Percentiles rank a stretch among this genome's conserved stretches.
Evolutionary conservation across 1,139 yeast genomes (phyloP).

Genomic region (Yamadazyma dushanensis): DNA sequence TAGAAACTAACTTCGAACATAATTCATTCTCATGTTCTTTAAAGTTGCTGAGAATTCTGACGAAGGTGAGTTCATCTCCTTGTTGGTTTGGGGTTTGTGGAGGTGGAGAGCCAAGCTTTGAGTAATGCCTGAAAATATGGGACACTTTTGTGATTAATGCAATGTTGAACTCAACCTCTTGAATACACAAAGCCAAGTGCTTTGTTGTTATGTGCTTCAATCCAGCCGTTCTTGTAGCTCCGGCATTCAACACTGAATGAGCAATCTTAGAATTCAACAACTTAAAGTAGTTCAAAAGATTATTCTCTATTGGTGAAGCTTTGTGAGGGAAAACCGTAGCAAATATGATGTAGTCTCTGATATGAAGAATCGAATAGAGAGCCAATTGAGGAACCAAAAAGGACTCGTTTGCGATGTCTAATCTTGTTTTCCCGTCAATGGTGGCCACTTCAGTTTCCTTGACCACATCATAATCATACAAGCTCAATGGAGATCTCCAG

Average conservation of each 20-base stretch:
- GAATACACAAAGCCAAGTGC: constrained; percentile 70
- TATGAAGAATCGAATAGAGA: constrained; percentile 30
- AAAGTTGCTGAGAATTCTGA: constrained; percentile 34
- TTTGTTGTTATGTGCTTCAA: constrained; percentile 74
- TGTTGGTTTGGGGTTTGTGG: constrained; percentile 5
- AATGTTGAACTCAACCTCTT: constrained; percentile 47
- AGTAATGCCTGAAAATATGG: constrained; percentile 16
- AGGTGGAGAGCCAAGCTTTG: constrained; percentile 4
- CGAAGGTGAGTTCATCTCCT: constrained; percentile 40
- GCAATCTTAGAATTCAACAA: constrained; percentile 56
- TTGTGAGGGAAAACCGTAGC: constrained; percentile 49
- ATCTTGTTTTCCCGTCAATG: constrained; percentile 22
- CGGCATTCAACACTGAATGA: constrained; percentile 71
- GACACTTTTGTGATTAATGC: constrained; percentile 24
- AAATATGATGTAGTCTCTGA: constrained; percentile 52
- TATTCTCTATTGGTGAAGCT: constrained; percentile 33
- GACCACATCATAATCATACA: constrained; percentile 18
- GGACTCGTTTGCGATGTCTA: constrained; percentile 37
- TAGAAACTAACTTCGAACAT: constrained; percentile 62
- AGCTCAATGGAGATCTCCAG: constrained; percentile 50
- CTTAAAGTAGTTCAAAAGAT: constrained; percentile 52
- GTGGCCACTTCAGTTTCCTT: constrained; percentile 8
- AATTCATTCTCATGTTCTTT: constrained; percentile 67
- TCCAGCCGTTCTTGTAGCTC: constrained; percentile 76
- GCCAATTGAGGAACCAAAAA: constrained; percentile 48